A percentile compares a stretch with the other conserved stretches of the same genome.
These are phyloP conservation scores for Sclerotinia trifoliorum DNA, from an alignment of 2,329 filamentous ascomycete species.

Conservation along the genomic window DNA sequence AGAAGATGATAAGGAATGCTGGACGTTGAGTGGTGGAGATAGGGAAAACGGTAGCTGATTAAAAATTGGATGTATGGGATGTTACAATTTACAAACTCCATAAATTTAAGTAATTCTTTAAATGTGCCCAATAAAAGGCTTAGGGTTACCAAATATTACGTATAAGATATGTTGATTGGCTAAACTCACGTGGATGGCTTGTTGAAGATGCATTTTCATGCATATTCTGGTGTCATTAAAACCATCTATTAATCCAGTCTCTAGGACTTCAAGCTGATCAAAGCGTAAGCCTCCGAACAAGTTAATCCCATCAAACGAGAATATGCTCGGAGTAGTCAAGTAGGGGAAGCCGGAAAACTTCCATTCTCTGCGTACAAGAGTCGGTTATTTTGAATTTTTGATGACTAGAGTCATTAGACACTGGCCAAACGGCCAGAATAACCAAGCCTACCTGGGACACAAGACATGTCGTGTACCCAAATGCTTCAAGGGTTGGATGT, in stretches of 20 bases:
- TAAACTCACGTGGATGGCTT: background rate
- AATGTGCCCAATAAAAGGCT: constrained; percentile 6
- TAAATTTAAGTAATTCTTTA: constrained; percentile 14
- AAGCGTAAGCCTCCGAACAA: background rate
- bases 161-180: constrained; percentile 23
- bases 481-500: constrained; percentile 14
- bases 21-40: constrained; percentile 14
- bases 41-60: constrained; percentile 5
- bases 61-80: constrained; percentile 11
- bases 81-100: background rate
- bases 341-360: background rate
- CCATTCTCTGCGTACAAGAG: background rate
- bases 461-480: constrained; percentile 13
- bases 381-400: background rate
- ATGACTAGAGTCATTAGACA: background rate
- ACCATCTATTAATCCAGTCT: background rate
- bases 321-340: background rate
- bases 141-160: constrained; percentile 20
- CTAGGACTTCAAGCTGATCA: background rate
- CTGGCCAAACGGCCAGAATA: background rate
- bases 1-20: constrained; percentile 16
- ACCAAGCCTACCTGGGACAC: background rate
- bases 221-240: constrained; percentile 22
- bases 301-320: background rate
- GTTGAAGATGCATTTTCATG: constrained; percentile 8